Evolutionary conservation across 1,139 yeast genomes (phyloP).

Genomic region (Scheffersomyces quercinus): DNA sequence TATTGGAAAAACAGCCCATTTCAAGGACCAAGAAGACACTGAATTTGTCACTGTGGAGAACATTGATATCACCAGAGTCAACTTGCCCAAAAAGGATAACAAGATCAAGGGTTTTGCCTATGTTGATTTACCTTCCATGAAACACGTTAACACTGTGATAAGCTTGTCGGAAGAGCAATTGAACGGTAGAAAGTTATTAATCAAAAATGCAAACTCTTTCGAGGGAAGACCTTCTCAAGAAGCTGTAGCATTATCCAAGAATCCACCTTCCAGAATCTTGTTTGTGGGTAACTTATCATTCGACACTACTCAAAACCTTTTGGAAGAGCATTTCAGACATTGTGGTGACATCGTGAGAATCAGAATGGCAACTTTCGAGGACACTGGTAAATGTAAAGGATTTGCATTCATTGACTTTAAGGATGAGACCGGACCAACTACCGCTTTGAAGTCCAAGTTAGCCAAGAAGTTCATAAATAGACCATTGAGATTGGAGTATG

Average conservation of each 20-base stretch:
- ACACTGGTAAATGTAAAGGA: constrained; percentile 94
- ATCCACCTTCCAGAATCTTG: constrained; percentile 85
- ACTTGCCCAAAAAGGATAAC: constrained; percentile 63
- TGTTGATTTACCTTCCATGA: constrained; percentile 70
- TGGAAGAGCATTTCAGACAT: constrained; percentile 72
- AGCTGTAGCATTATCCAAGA: constrained; percentile 50
- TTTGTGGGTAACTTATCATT: constrained; percentile 93
- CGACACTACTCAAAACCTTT: constrained; percentile 82
- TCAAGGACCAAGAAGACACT: constrained; percentile 29
- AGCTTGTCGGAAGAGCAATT: constrained; percentile 68
- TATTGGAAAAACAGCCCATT: constrained; percentile 53
- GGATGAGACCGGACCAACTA: constrained; percentile 77
- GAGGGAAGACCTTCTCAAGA: constrained; percentile 81
- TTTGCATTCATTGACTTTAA: constrained; percentile 90
- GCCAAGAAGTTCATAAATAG: constrained; percentile 72
- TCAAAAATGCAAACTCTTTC: constrained; percentile 76
- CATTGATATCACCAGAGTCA: constrained; percentile 58
- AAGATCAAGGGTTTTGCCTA: constrained; percentile 89
- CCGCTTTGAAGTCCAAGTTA: constrained; percentile 73
- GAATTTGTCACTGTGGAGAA: constrained; percentile 45
- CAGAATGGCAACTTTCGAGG: constrained; percentile 97
- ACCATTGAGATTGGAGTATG: constrained; percentile 83
- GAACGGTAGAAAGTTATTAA: constrained; percentile 83
- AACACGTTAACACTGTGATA: constrained; percentile 65
- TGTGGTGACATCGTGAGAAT: constrained; percentile 80